These are phyloP conservation scores for Wickerhamomyces subpelliculosus DNA, from an alignment of 805 yeast species.

Conservation along the genomic window DNA sequence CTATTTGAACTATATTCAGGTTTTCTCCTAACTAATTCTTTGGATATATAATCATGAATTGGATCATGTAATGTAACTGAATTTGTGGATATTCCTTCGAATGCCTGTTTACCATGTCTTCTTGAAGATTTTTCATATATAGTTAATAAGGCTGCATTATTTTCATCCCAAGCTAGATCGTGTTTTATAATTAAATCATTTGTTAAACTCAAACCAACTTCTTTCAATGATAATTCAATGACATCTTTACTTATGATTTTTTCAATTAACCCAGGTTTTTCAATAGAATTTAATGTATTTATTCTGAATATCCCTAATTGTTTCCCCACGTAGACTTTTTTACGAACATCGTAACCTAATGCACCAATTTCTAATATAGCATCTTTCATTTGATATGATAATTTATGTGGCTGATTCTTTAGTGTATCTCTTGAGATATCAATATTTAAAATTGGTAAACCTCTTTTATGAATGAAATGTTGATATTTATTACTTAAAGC, in stretches of 20 bases:
- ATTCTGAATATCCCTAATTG: constrained; percentile 90
- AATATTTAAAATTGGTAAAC: constrained; percentile 28
- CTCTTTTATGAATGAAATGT: constrained; percentile 38
- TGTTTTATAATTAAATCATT: constrained; percentile 57
- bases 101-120: constrained; percentile 22
- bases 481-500: constrained; percentile 57
- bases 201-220: constrained; percentile 34
- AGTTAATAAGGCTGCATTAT: constrained; percentile 76
- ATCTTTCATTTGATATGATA: constrained; percentile 49
- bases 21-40: constrained; percentile 45
- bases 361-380: constrained; percentile 80
- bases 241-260: constrained; percentile 68
- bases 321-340: constrained; percentile 57
- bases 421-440: constrained; percentile 30
- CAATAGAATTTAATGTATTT: constrained; percentile 85
- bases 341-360: constrained; percentile 60
- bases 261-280: constrained; percentile 71
- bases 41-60: constrained; percentile 72
- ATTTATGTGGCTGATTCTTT: constrained; percentile 28
- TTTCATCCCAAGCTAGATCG: constrained; percentile 86
- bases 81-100: constrained; percentile 22
- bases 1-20: constrained; percentile 53
- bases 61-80: constrained; percentile 79
- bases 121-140: constrained; percentile 49
- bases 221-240: constrained; percentile 33